phyloP scores from a whole-genome alignment of 805 yeast species.

The Zygotorulaspora sp. region DNA sequence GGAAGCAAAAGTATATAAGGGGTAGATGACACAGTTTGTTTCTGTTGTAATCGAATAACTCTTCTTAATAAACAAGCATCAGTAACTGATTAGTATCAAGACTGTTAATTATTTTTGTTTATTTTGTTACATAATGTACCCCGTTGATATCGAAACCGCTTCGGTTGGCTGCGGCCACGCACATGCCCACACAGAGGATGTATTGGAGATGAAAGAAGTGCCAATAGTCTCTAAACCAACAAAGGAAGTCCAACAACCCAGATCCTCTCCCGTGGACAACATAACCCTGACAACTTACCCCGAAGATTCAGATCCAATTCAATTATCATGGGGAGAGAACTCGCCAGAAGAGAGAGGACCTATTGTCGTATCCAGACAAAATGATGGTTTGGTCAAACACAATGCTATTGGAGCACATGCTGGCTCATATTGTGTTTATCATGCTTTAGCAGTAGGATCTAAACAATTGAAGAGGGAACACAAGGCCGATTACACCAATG shows the following conservation, averaged over 20 bases:
- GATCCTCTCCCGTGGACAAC: slow-evolving; percentile 18
- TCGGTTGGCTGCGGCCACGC: slow-evolving; percentile 7
- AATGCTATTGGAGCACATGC: slow-evolving; percentile 64
- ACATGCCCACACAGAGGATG: not conserved
- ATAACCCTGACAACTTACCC: slow-evolving; percentile 51
- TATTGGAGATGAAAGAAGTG: too few relatives aligned
- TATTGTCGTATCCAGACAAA: slow-evolving; percentile 48
- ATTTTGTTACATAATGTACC: slow-evolving; percentile 5
- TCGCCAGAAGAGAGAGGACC: slow-evolving; percentile 53
- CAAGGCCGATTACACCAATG: slow-evolving; percentile 56
- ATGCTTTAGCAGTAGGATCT: slow-evolving; percentile 61
- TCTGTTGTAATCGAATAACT: too few relatives aligned
- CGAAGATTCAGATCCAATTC: slow-evolving; percentile 47
- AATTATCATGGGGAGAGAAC: slow-evolving; percentile 49
- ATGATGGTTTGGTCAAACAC: slow-evolving; percentile 47
- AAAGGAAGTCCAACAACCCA: slow-evolving; percentile 7
- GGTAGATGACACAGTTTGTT: too few relatives aligned
- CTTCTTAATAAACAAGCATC: not conserved
- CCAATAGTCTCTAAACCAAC: slow-evolving; percentile 1
- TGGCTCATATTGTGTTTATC: slow-evolving; percentile 60
- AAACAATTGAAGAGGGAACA: slow-evolving; percentile 50
- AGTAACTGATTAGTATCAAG: not conserved
- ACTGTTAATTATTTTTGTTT: not conserved
- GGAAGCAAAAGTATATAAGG: not conserved
- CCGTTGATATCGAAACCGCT: slow-evolving; percentile 14